Base-by-base conservation (phyloP, 257 asterid genomes). In the Datura wrightii region DNA sequence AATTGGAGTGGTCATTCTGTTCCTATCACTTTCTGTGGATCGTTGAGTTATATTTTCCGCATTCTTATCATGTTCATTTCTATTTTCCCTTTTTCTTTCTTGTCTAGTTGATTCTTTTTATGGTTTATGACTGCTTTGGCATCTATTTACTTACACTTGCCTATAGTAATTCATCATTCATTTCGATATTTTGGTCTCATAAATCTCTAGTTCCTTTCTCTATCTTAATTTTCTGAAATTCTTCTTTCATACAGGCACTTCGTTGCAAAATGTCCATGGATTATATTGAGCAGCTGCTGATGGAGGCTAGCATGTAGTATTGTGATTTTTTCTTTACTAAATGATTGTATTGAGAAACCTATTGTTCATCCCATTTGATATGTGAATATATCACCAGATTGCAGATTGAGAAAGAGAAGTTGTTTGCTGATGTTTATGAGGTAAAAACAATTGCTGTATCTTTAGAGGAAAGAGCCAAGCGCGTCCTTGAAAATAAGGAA, bases 371-470 rank as follows among this genome's bases (percentile, higher is more conserved):
- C 84, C 36, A 84, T 85, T 63, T 88, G 79, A 85, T 87, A 86
- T 89, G 85, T 82, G 79, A 83, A 66, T 85, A 74, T 86, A 82
- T 86, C 84, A 82, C 82, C 97, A 96, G 99, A 86, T 87, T 93
- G 83, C 98, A 93, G 90, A 92, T 96, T 86, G 94, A 91, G 88
- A 89, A 90, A 85, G 99, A 96, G 92, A 91, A 93, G 86, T 83
- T 90, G 56, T 96, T 96, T 84, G 67, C 90, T 86, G 94, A 90
- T 87, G 87, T 94, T 65, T 90, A 92, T 72, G 85, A 83, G 82
- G 89, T 89, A 70, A 89, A 87, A 59, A 89, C 88, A 18, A 76
- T 82, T 85, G 97, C 94, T 76, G 24, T 87, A 84, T 52, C 79
- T 83, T 93, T 96, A 95, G 98, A 96, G 87, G 94, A 91, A 84